Evolutionary conservation across 176 grass and related monocot species (phyloP).

Genomic region (Bothriochloa decipiens): DNA sequence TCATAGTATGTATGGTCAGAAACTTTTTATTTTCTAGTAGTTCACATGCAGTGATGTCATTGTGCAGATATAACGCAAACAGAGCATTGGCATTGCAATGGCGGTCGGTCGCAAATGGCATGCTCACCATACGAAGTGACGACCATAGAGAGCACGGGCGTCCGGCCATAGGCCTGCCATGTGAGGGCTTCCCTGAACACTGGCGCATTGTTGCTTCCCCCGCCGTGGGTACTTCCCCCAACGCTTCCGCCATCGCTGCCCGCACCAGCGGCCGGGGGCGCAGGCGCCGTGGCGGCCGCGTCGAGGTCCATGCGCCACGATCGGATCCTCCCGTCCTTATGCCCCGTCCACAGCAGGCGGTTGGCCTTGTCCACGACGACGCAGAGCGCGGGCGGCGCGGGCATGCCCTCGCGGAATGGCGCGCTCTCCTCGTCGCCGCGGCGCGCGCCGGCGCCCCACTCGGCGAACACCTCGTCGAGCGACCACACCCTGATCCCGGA

Average conservation of each 20-base stretch:
- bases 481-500: conserved; percentile 60
- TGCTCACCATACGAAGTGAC: conserved; percentile 75
- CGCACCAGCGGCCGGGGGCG: conserved; percentile 31
- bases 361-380: conserved; percentile 74
- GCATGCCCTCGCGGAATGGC: conserved; percentile 73
- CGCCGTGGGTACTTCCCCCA: conserved; percentile 35
- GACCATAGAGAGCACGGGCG: conserved; percentile 88
- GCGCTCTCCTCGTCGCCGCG: conserved; percentile 87
- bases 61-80: not conserved
- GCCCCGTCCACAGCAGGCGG: conserved; percentile 80
- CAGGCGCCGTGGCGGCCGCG: conserved; percentile 10
- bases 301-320: conserved; percentile 78
- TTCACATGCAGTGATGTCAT: conserved; percentile 15
- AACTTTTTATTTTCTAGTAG: not conserved
- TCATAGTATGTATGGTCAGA: conserved; percentile 4
- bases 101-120: conserved; percentile 13
- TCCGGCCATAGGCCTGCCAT: conserved; percentile 76
- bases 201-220: conserved; percentile 37
- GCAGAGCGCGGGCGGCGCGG: conserved; percentile 72
- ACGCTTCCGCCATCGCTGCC: conserved; percentile 36
- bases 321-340: conserved; percentile 90
- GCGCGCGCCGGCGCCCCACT: conserved; percentile 55
- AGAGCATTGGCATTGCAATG: conserved; percentile 19
- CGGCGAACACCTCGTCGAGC: conserved; percentile 62
- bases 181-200: conserved; percentile 78